Evolutionary conservation across 257 asterid species (phyloP).

Genomic region (Solanum pimpinellifolium): DNA sequence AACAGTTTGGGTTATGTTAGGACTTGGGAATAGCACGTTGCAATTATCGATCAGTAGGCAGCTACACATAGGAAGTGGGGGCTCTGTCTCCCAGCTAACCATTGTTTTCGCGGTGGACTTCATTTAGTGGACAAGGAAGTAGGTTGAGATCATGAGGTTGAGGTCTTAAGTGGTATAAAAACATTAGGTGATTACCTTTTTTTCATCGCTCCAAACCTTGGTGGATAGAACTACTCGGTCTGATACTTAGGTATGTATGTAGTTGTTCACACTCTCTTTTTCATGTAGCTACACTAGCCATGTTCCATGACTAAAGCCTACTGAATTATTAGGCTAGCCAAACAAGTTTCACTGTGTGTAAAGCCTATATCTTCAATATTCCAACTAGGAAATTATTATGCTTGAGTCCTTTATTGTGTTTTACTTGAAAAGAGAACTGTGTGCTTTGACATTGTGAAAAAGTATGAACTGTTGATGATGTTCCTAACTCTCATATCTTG

Average conservation of each 20-base stretch:
- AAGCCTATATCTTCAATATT: not conserved
- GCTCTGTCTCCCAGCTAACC: not conserved
- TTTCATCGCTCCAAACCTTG: not conserved
- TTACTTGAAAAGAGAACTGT: not conserved
- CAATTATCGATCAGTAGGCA: not conserved
- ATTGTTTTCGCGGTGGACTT: not conserved
- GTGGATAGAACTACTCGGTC: not conserved
- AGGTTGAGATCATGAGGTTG: not conserved
- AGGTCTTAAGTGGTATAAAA: not conserved
- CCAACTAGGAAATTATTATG: not conserved
- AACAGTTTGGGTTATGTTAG: not conserved
- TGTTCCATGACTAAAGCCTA: not conserved
- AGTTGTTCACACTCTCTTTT: not conserved
- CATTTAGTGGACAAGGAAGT: not conserved
- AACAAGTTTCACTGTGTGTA: not conserved
- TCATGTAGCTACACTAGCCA: not conserved
- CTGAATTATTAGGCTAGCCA: not conserved
- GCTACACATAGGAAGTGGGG: not conserved
- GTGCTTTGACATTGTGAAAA: not conserved
- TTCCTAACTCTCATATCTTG: not conserved
- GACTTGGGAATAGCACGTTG: not conserved
- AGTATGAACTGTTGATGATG: not conserved
- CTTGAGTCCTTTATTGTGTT: not conserved
- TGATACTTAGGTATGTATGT: not conserved
- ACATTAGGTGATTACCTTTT: not conserved